Evolutionary conservation across 108 stramenopile species (phyloP).

Genomic region (Cyclotella atomus): DNA sequence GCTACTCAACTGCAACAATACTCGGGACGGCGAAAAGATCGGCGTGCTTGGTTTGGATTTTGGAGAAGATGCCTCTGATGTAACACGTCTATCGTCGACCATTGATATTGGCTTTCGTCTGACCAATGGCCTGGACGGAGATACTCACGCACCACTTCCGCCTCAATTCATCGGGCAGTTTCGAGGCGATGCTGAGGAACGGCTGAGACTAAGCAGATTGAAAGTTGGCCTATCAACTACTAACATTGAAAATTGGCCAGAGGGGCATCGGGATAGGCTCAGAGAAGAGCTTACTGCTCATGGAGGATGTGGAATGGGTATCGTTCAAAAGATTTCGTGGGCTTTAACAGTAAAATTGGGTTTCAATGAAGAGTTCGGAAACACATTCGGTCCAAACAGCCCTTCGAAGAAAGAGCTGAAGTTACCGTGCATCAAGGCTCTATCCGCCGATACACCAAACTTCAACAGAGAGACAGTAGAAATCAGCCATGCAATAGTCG

Average conservation of each 20-base stretch:
- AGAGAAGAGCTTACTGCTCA: slow-evolving; percentile 14
- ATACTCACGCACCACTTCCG: slow-evolving; percentile 40
- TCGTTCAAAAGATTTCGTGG: slow-evolving; percentile 31
- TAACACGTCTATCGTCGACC: slow-evolving; percentile 16
- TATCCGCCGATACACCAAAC: slow-evolving; percentile 22
- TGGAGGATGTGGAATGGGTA: slow-evolving; percentile 6
- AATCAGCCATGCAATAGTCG: slow-evolving; percentile 14
- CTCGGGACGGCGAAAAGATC: background rate
- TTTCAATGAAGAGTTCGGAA: slow-evolving; percentile 6
- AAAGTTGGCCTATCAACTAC: slow-evolving; percentile 31
- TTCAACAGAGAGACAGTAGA: slow-evolving; percentile 31
- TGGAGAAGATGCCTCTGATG: slow-evolving; percentile 12
- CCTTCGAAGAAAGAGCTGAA: slow-evolving; percentile 21
- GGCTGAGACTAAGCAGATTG: slow-evolving; percentile 21
- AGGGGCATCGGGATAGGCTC: slow-evolving; percentile 33
- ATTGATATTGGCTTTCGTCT: slow-evolving; percentile 27
- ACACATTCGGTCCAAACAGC: slow-evolving; percentile 10
- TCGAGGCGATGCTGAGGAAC: background rate
- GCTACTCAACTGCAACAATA: slow-evolving; percentile 29
- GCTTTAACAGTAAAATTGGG: slow-evolving; percentile 22
- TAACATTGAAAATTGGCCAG: slow-evolving; percentile 37
- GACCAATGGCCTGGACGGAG: slow-evolving; percentile 39
- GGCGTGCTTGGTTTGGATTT: slow-evolving; percentile 43
- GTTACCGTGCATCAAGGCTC: slow-evolving; percentile 22
- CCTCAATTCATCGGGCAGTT: background rate